Conservation (phyloP, 2,329 filamentous ascomycete genomes). For the Colletotrichum trifolii region DNA sequence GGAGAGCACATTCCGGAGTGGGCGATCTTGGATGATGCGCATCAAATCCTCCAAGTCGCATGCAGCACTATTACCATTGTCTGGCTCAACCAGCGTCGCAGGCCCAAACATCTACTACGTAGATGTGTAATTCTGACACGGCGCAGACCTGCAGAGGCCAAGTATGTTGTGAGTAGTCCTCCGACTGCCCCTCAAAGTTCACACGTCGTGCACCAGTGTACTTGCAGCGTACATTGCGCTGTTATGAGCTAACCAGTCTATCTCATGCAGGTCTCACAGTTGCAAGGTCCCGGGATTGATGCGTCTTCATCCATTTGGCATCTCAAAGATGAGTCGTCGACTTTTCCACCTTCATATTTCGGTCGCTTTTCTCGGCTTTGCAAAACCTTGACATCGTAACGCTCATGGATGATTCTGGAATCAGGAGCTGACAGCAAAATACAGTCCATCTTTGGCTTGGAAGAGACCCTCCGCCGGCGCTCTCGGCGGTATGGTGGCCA, state of each 20-base stretch:
- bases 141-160: slow-evolving; percentile 21
- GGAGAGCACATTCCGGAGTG: slow-evolving; percentile 48
- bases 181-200: no score
- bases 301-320: slow-evolving; percentile 30
- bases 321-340: slow-evolving; percentile 30
- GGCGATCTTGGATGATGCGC: slow-evolving; percentile 53
- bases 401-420: not conserved
- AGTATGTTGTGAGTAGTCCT: slow-evolving; percentile 23
- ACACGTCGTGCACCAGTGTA: not conserved
- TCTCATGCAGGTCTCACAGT: slow-evolving; percentile 38
- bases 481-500: slow-evolving; percentile 10
- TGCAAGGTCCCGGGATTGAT: slow-evolving; percentile 34
- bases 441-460: not conserved
- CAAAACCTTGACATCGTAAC: not conserved
- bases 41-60: slow-evolving; percentile 42
- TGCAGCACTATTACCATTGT: slow-evolving; percentile 46
- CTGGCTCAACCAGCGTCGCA: slow-evolving; percentile 42
- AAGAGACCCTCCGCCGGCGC: slow-evolving; percentile 3
- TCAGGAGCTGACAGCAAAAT: not conserved
- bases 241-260: slow-evolving; percentile 37
- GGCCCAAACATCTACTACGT: slow-evolving; percentile 16
- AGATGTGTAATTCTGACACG: slow-evolving; percentile 14
- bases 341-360: slow-evolving; percentile 17
- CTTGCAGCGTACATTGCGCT: slow-evolving; percentile 34
- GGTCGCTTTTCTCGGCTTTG: slow-evolving; percentile 4